These are phyloP conservation scores for Penicillium freii DNA, from an alignment of 2,329 filamentous ascomycete genomes.

Conservation along the genomic window DNA sequence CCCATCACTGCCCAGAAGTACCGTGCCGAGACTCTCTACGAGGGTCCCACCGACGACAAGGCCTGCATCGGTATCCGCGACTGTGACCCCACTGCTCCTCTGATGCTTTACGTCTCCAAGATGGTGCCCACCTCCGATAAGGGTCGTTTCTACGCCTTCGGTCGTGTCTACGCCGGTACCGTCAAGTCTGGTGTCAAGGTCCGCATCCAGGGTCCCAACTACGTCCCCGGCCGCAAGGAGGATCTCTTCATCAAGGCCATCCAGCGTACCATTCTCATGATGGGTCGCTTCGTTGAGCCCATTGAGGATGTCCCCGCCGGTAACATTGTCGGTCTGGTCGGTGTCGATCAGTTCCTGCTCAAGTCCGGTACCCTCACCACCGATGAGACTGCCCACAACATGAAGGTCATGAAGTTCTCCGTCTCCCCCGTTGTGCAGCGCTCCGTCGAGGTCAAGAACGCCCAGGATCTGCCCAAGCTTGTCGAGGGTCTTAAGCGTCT, in stretches of 20 bases:
- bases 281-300: conserved; percentile 98
- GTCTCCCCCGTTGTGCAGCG: conserved; percentile 98
- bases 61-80: conserved; percentile 95
- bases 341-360: conserved; percentile 99
- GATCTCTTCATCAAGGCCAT: conserved; percentile 99
- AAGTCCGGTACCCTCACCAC: conserved; percentile 99
- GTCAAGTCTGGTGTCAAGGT: conserved; percentile 98
- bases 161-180: conserved; percentile 99
- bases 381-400: conserved; percentile 95
- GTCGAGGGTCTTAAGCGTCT: conserved; percentile 99
- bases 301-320: conserved; percentile 98
- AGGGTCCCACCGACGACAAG: conserved; percentile 92
- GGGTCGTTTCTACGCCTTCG: conserved; percentile 99
- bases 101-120: conserved; percentile 99
- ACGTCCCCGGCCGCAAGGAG: conserved; percentile 96
- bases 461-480: conserved; percentile 98
- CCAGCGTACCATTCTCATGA: conserved; percentile 99
- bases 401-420: conserved; percentile 99
- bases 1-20: conserved; percentile 95
- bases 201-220: conserved; percentile 99
- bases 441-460: conserved; percentile 99
- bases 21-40: conserved; percentile 97
- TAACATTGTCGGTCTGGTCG: conserved; percentile 99
- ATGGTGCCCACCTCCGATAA: conserved; percentile 99
- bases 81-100: conserved; percentile 95